Base-by-base conservation (phyloP, 768 basidiomycete species). In the Royoungia palumana region DNA sequence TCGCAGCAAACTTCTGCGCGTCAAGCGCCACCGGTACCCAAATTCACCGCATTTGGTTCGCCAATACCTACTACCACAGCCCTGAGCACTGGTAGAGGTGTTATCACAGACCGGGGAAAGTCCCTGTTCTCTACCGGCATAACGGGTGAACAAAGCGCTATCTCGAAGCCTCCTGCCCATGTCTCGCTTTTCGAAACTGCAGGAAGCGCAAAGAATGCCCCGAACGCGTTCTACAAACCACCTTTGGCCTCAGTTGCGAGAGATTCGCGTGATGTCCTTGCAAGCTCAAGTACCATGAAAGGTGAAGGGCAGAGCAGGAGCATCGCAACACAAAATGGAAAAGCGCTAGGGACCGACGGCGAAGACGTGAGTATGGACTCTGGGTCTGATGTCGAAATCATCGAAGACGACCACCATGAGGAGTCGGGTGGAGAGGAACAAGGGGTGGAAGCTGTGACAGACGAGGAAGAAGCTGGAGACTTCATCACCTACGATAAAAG, bases 221-320 rank as follows among this genome's bases (percentile, higher is more conserved):
- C 71, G 20, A 88, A 87, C 53, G 86, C 86, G 5, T 88, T 88
- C 61, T 87, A 81, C 59, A 72, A 76, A 32, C 83, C 82, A 0
- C 75, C 80, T 4, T 54, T 66, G 11, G 46, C 62, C 2, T 27
- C 25, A 8, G 38, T 24, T 5, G 30, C 22, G 14, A 50, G 19
- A 17, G 16, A 20, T 6, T 36, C 47, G 3, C 30, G 53, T 6
- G 53, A 51, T 16, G 35, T 34, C 10, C 41, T 49, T 27, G 48
- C 35, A 10, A 39, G 30, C 7, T 40, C 51, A 8, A 35, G 43
- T 35, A 10, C 22, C 2, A 16, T 28, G 27, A 53, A 43, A 24
- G 32, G 17, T 6, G 9, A 46, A 12, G 49, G 11, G 6, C 46
- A 37, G 16, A 28, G 5, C 7, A 6, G 12, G 11, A 10, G 12